phyloP scores from a whole-genome alignment of 2,329 filamentous ascomycete species.

The Beauveria scarabaeidicola region DNA sequence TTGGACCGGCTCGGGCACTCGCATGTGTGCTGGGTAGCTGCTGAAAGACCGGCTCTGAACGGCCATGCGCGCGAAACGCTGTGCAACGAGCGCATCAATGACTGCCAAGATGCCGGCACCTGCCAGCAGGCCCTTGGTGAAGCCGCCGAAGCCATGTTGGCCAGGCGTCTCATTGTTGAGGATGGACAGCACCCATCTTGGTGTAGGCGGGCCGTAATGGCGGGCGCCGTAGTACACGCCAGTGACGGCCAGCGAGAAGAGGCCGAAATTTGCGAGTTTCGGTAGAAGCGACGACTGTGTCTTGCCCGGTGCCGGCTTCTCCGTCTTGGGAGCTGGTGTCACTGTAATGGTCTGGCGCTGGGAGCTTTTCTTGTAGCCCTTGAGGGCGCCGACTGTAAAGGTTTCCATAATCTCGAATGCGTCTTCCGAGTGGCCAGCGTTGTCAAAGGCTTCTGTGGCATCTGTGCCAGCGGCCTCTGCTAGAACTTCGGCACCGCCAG shows the following conservation, averaged over 20 bases:
- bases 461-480: slow-evolving; percentile 71
- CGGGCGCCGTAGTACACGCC: slow-evolving; percentile 16
- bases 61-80: slow-evolving; percentile 24
- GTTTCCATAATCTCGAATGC: slow-evolving; percentile 34
- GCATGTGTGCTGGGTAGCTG: slow-evolving; percentile 30
- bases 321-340: background rate
- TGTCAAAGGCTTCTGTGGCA: slow-evolving; percentile 71
- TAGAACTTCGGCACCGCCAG: slow-evolving; percentile 69
- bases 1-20: slow-evolving; percentile 28
- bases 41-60: slow-evolving; percentile 24
- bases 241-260: slow-evolving; percentile 16
- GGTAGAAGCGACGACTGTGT: background rate
- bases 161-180: slow-evolving; percentile 9
- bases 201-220: slow-evolving; percentile 6
- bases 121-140: slow-evolving; percentile 29
- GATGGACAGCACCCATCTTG: slow-evolving; percentile 1
- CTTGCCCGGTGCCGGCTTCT: background rate
- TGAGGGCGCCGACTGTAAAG: slow-evolving; percentile 30
- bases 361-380: slow-evolving; percentile 19
- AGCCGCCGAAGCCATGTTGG: slow-evolving; percentile 23
- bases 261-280: slow-evolving; percentile 14
- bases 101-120: slow-evolving; percentile 26
- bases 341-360: background rate
- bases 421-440: slow-evolving; percentile 71
- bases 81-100: slow-evolving; percentile 22